Percentiles rank a stretch among this genome's conserved stretches.
Conservation (phyloP, 1,284 basidiomycete genomes). For the Leccinum glutinopallens region DNA sequence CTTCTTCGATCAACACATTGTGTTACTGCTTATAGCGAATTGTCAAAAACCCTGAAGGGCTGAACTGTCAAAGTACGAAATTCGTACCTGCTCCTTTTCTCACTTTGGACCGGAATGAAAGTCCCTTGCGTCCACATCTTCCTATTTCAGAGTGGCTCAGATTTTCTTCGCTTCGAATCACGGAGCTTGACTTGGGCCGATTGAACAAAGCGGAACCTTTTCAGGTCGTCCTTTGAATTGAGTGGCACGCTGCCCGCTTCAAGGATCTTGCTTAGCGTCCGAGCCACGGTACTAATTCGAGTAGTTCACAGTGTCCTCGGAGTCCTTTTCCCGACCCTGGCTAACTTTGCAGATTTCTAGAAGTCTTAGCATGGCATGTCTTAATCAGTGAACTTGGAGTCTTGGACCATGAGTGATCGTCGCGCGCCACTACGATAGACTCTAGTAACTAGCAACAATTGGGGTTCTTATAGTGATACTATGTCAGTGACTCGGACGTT, state of each 20-base stretch:
- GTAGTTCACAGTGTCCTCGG: no score
- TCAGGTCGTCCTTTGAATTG: neutral
- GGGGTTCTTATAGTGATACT: no score
- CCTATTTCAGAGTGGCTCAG: slow-evolving; percentile 8
- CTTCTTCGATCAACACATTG: slow-evolving; percentile 23
- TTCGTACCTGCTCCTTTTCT: slow-evolving; percentile 12
- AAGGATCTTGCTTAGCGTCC: neutral
- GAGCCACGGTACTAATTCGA: neutral
- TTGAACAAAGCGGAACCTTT: neutral
- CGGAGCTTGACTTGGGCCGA: neutral
- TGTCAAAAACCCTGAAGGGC: slow-evolving; percentile 36
- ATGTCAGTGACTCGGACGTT: no score
- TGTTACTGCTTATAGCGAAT: slow-evolving; percentile 26
- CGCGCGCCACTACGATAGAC: no score
- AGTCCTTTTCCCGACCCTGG: no score
- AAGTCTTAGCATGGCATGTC: no score
- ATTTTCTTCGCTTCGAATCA: neutral
- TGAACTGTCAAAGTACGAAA: slow-evolving; percentile 22
- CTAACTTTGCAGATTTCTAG: no score
- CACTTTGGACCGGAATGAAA: neutral
- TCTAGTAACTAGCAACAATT: no score
- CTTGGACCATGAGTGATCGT: no score
- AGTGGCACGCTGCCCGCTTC: slow-evolving; percentile 8
- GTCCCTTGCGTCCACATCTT: slow-evolving; percentile 1
- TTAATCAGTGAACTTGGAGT: no score